These are phyloP conservation scores for Sporothrix pallida DNA, from an alignment of 2,329 filamentous ascomycete species.

Conservation along the genomic window DNA sequence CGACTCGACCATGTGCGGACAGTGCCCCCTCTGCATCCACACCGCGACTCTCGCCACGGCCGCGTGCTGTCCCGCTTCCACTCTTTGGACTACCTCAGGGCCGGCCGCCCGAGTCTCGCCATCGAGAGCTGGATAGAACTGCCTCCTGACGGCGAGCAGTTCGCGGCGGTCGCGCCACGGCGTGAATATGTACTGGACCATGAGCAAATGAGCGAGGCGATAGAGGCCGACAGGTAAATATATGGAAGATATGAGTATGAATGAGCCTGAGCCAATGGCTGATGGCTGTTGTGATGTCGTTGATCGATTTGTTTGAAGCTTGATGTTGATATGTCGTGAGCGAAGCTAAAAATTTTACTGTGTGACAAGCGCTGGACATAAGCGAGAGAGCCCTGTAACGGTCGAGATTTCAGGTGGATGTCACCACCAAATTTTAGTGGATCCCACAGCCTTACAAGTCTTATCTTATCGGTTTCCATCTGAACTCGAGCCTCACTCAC, in stretches of 20 bases:
- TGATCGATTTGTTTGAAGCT: not conserved
- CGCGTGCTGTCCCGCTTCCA: conserved; percentile 49
- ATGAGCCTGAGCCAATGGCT: not conserved
- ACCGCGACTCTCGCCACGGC: conserved; percentile 65
- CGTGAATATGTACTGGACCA: conserved; percentile 75
- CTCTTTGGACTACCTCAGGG: not conserved
- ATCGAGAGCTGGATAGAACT: conserved; percentile 61
- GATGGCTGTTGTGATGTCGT: not conserved
- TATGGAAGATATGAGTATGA: not conserved
- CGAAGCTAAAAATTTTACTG: not conserved
- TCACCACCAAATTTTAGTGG: not conserved
- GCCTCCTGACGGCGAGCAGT: conserved; percentile 67
- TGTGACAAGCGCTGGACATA: not conserved
- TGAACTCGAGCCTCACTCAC: too few relatives aligned
- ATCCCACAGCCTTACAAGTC: not conserved
- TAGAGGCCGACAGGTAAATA: too few relatives aligned
- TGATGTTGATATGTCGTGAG: not conserved
- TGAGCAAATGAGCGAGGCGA: conserved; percentile 42
- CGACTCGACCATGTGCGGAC: conserved; percentile 80
- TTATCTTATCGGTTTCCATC: conserved; percentile 2
- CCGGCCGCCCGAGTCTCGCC: conserved; percentile 22
- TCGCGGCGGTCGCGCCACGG: conserved; percentile 72
- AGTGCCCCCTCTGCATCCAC: conserved; percentile 75
- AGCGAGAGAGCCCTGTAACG: not conserved
- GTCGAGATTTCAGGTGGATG: not conserved